Percentiles rank a stretch among this genome's conserved stretches.
Conservation (phyloP, 202 grass and related monocot species). For the Schoenoplectus tabernaemontani region DNA sequence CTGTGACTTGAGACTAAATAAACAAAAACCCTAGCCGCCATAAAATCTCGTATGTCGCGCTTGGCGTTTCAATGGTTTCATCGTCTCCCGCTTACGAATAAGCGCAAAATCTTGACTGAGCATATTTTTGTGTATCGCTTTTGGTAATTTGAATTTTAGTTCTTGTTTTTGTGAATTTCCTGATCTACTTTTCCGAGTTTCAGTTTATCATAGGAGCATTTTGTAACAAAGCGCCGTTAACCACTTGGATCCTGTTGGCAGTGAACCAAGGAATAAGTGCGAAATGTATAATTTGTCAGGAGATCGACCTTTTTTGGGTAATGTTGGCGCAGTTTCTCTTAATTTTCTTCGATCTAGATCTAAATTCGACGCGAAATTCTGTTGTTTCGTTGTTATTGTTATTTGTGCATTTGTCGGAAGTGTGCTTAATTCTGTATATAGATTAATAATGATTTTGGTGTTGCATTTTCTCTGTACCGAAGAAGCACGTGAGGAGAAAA, state of each 20-base stretch:
- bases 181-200: not conserved
- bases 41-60: not conserved
- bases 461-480: not conserved
- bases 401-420: not conserved
- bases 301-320: no score
- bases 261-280: not conserved
- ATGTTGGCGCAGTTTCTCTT: no score
- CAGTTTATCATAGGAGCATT: not conserved
- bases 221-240: not conserved
- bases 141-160: not conserved
- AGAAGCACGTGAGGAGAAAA: slow-evolving; percentile 11
- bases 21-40: not conserved
- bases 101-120: not conserved
- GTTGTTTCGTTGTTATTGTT: not conserved
- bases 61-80: no score
- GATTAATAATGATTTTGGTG: not conserved
- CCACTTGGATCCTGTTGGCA: not conserved
- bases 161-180: not conserved
- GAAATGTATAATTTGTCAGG: no score
- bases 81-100: not conserved
- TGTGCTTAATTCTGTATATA: not conserved
- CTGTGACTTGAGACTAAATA: not conserved
- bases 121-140: not conserved
- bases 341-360: no score
- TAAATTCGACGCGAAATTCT: not conserved